Evolutionary conservation across 2,329 filamentous ascomycete species (phyloP).

Genomic region (Paramyrothecium roridum): DNA sequence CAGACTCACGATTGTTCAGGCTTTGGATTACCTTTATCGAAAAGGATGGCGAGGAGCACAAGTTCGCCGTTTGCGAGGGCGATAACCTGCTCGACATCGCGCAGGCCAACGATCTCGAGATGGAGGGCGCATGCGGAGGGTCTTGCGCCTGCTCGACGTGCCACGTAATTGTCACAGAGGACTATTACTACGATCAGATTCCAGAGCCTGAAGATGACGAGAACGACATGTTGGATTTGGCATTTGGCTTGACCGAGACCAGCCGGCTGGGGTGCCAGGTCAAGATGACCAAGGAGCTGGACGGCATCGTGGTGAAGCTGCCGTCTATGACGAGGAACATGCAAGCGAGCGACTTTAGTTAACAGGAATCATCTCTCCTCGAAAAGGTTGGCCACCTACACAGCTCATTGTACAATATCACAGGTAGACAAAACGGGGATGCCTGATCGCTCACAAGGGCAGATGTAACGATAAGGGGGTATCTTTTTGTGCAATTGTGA

Average conservation of each 20-base stretch:
- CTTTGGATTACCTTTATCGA: slow-evolving; percentile 90
- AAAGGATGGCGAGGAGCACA: slow-evolving; percentile 76
- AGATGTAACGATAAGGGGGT: slow-evolving; percentile 11
- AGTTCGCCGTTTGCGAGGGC: slow-evolving; percentile 76
- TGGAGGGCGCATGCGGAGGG: slow-evolving; percentile 97
- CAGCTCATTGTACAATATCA: slow-evolving; percentile 4
- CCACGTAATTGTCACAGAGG: slow-evolving; percentile 79
- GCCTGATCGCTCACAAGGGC: neutral
- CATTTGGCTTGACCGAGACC: slow-evolving; percentile 87
- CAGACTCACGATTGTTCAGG: slow-evolving; percentile 40
- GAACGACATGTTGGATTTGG: slow-evolving; percentile 88
- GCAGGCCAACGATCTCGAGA: slow-evolving; percentile 90
- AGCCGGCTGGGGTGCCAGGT: slow-evolving; percentile 85
- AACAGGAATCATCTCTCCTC: slow-evolving; percentile 4
- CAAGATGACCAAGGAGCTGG: slow-evolving; percentile 83
- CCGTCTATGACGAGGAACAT: slow-evolving; percentile 94
- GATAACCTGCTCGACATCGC: slow-evolving; percentile 96
- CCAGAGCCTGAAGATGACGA: slow-evolving; percentile 75
- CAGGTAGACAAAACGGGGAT: neutral
- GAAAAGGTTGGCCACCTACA: neutral
- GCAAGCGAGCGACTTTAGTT: slow-evolving; percentile 86
- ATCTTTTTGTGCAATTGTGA: slow-evolving; percentile 20
- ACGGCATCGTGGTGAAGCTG: slow-evolving; percentile 80
- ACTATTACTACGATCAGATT: slow-evolving; percentile 74
- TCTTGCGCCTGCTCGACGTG: slow-evolving; percentile 92